These are phyloP conservation scores for Murraya paniculata DNA, from an alignment of 345 rosid species.

Conservation along the genomic window DNA sequence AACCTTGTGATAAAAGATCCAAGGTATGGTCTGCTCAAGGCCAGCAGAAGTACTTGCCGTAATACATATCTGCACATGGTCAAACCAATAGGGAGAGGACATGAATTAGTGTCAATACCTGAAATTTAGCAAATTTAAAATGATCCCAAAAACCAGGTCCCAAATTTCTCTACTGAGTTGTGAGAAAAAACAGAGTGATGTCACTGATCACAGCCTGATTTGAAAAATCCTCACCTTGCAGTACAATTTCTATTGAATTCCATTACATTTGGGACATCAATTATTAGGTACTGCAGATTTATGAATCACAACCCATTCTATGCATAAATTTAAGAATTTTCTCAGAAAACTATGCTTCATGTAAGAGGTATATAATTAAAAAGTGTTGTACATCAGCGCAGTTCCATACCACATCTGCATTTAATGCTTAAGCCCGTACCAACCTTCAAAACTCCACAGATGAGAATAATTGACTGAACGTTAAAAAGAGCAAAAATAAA, in stretches of 20 bases:
- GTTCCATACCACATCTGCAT: background rate
- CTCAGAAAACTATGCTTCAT: background rate
- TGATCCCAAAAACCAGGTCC: background rate
- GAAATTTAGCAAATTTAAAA: background rate
- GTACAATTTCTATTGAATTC: background rate
- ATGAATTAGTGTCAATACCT: background rate
- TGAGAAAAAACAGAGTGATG: background rate
- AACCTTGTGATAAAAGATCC: slow-evolving; percentile 90
- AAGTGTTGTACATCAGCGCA: background rate
- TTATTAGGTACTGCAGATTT: background rate
- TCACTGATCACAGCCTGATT: background rate
- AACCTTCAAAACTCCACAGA: background rate
- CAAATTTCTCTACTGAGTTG: background rate
- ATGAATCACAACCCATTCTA: background rate
- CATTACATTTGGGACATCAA: background rate
- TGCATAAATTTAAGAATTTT: background rate
- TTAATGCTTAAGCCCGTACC: background rate
- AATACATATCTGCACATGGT: slow-evolving; percentile 57
- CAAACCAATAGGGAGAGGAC: background rate
- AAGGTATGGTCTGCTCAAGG: slow-evolving; percentile 78
- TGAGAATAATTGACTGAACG: background rate
- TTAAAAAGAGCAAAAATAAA: background rate
- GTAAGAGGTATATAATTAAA: background rate
- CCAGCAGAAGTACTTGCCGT: slow-evolving; percentile 94
- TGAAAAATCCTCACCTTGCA: background rate